These are phyloP conservation scores for Podospora pseudopauciseta DNA, from an alignment of 495 filamentous ascomycete genomes.

Conservation along the genomic window DNA sequence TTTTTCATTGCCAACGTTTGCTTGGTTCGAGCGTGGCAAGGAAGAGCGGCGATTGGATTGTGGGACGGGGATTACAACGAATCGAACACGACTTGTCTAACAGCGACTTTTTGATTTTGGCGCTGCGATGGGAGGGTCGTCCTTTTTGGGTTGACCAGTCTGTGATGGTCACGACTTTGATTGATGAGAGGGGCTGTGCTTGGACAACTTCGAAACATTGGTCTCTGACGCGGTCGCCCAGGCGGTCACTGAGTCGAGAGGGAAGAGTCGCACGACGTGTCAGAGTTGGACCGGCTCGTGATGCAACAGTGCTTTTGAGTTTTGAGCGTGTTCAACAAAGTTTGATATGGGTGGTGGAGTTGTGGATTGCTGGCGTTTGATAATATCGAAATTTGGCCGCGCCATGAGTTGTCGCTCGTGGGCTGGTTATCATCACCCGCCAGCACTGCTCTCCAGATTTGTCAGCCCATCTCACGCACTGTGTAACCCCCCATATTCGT, in stretches of 20 bases:
- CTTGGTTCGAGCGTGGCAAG: constrained; percentile 27
- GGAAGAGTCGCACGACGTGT: constrained; percentile 13
- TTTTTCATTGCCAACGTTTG: constrained; percentile 33
- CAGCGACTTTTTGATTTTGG: background rate
- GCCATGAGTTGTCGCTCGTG: background rate
- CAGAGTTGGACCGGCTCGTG: background rate
- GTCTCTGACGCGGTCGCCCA: background rate
- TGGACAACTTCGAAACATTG: constrained; percentile 3
- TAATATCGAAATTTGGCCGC: background rate
- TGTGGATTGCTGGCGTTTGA: background rate
- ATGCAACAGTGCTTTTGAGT: background rate
- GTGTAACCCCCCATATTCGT: background rate
- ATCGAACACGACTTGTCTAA: background rate
- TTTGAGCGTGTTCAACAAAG: background rate
- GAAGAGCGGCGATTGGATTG: constrained; percentile 19
- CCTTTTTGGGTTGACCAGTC: background rate
- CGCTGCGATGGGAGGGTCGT: background rate
- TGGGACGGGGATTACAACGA: background rate
- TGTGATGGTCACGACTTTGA: constrained; percentile 1
- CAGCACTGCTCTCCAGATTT: background rate
- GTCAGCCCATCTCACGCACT: background rate
- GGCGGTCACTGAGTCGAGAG: constrained; percentile 9
- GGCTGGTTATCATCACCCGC: constrained; percentile 5
- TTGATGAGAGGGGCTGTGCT: background rate
- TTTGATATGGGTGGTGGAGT: background rate